A percentile compares a stretch with the other conserved stretches of the same genome.
phyloP scores from a whole-genome alignment of 148 eudicot genomes.

The Rhododendron ferrugineum region DNA sequence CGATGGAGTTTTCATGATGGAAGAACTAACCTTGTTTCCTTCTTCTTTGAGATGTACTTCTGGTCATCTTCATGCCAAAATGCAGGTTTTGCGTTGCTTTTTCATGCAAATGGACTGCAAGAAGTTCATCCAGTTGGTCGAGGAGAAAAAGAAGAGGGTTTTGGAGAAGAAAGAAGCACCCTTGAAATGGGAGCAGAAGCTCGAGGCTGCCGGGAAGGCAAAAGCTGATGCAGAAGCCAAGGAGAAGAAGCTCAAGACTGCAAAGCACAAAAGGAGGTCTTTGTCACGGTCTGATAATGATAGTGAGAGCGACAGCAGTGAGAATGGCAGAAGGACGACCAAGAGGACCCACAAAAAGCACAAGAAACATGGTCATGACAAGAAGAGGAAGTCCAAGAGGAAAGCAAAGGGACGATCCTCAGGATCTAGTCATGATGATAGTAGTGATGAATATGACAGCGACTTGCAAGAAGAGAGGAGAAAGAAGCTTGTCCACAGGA shows the following conservation, averaged over 20 bases:
- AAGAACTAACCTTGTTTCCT: constrained; percentile 87
- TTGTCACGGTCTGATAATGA: constrained; percentile 44
- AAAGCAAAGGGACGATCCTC: constrained; percentile 51
- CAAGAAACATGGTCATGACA: constrained; percentile 47
- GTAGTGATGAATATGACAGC: constrained; percentile 45
- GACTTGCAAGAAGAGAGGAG: constrained; percentile 42
- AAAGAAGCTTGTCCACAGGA: constrained; percentile 43
- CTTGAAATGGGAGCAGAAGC: constrained; percentile 86
- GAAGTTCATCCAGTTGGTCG: constrained; percentile 87
- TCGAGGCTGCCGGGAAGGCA: constrained; percentile 77
- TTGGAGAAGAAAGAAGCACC: constrained; percentile 90
- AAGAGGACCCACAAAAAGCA: constrained; percentile 56
- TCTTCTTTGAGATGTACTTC: constrained; percentile 97
- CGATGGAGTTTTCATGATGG: constrained; percentile 23
- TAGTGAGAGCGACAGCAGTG: constrained; percentile 38
- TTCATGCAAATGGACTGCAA: constrained; percentile 76
- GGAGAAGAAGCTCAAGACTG: constrained; percentile 56
- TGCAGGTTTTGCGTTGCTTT: constrained; percentile 81
- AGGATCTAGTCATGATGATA: constrained; percentile 29
- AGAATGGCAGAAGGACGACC: constrained; percentile 33
- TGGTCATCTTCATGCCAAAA: constrained; percentile 96
- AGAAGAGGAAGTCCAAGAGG: constrained; percentile 47
- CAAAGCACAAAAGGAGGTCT: constrained; percentile 53
- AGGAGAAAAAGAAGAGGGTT: constrained; percentile 79
- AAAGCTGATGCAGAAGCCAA: constrained; percentile 71